Evolutionary conservation across 345 rosid species (phyloP).

Genomic region (Lumnitzera racemosa): DNA sequence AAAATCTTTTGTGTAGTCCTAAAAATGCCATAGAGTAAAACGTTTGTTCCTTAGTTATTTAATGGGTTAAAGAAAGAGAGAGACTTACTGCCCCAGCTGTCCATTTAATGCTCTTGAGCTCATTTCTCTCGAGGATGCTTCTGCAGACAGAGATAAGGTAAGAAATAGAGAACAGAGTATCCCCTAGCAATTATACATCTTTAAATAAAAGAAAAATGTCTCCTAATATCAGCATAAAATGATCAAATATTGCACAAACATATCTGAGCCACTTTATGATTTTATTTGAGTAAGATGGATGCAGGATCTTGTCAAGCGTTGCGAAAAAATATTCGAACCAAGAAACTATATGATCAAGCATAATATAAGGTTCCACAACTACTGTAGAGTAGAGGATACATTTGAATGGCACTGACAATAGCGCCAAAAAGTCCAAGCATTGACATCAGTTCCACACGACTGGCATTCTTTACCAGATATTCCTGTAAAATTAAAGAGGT

Average conservation of each 20-base stretch:
- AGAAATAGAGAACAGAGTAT: neutral
- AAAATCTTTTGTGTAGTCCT: too few species aligned
- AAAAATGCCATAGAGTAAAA: too few species aligned
- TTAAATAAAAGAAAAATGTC: too few species aligned
- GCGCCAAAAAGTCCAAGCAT: constrained; percentile 81
- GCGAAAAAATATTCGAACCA: too few species aligned
- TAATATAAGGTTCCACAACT: neutral
- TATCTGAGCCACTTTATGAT: too few species aligned
- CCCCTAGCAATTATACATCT: too few species aligned
- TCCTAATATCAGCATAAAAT: too few species aligned
- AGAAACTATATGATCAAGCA: too few species aligned
- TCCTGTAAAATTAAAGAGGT: constrained; percentile 34
- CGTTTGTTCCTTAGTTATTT: too few species aligned
- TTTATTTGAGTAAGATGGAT: too few species aligned
- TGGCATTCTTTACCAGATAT: constrained; percentile 74
- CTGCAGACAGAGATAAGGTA: constrained; percentile 43
- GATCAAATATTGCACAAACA: too few species aligned
- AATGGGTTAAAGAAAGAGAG: neutral
- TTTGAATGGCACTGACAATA: constrained; percentile 70
- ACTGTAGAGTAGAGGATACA: constrained; percentile 56
- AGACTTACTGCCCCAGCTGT: constrained; percentile 69
- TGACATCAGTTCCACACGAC: constrained; percentile 72
- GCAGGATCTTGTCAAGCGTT: too few species aligned
- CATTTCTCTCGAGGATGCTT: constrained; percentile 69
- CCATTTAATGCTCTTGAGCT: constrained; percentile 74